Base-by-base conservation (phyloP, 495 filamentous ascomycete genomes). In the Pseudotulostoma volvatum region DNA sequence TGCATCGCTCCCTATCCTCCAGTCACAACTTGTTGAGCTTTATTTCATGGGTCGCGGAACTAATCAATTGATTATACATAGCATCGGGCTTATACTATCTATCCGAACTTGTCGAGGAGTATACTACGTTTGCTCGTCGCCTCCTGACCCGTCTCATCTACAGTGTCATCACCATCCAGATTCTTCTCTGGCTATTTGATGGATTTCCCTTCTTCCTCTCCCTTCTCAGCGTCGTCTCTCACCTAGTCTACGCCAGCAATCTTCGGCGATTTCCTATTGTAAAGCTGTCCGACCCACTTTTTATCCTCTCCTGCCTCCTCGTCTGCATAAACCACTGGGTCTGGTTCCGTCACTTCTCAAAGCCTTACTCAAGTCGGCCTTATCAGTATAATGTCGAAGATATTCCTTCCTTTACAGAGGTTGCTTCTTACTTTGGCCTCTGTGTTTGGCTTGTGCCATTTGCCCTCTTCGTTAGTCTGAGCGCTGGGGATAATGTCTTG, bases 371-470 rank as follows among this genome's bases (percentile, higher is more conserved):
- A 16, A 51, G 47, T 30, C 45, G 54, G 32, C 48, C 46, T 31
- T 74, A 78, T 55, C 70, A 74, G 48, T 57, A 71, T 30, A 50
- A 53, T 38, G 49, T 56, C 19, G 57, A 63, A 8, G 65, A 77
- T 38, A 60, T 84, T 39, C 90, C 90, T 2, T 77, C 73, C 23
- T 97, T 97, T 57, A 87, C 86, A 7, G 85, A 96, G 57, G 85
- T 97, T 31, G 85, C 88, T 0, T 88, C 84, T 1, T 97, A 88
- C 55, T 97, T 97, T 50, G 90, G 90, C 3, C 66, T 97, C 7
- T 94, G 84, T 53, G 84, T 97, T 9, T 97, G 90, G 90, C 69
- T 97, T 9, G 81, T 95, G 1, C 90, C 90, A 0, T 97, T 97
- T 57, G 77, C 87, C 18, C 70, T 97, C 25, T 97, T 97, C 50